Evolutionary conservation across 345 rosid species (phyloP).

Genomic region (Rhodamnia rubescens): DNA sequence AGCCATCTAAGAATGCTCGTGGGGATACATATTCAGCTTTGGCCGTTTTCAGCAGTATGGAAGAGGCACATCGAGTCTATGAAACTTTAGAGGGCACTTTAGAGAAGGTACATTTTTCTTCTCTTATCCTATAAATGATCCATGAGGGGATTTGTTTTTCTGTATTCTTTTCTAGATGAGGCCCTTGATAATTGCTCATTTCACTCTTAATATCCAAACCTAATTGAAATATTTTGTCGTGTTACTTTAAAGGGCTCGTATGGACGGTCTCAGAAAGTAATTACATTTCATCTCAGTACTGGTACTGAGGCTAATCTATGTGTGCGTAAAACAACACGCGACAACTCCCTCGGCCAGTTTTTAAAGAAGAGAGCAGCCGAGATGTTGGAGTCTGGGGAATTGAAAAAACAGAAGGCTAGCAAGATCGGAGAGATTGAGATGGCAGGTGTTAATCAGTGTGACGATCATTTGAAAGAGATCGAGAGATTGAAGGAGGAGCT

Average conservation of each 20-base stretch:
- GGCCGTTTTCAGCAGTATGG: conserved; percentile 34
- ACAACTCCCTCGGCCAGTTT: background rate
- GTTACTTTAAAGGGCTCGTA: conserved; percentile 32
- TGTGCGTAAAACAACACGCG: conserved; percentile 41
- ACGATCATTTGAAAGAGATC: conserved; percentile 33
- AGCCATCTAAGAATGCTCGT: conserved; percentile 34
- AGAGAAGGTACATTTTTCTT: conserved; percentile 30
- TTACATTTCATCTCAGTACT: conserved; percentile 14
- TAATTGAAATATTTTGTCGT: background rate
- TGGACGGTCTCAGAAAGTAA: conserved; percentile 55
- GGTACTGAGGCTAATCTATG: conserved; percentile 29
- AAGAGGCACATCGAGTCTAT: conserved; percentile 62
- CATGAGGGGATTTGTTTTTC: background rate
- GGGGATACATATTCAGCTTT: conserved; percentile 41
- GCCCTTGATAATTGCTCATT: background rate
- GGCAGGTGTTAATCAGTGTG: background rate
- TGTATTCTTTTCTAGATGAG: background rate
- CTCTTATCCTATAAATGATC: background rate
- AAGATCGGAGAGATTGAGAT: conserved; percentile 4
- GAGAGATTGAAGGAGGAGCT: conserved; percentile 41
- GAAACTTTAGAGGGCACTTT: conserved; percentile 29
- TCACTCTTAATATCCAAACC: background rate
- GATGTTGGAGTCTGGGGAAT: conserved; percentile 3
- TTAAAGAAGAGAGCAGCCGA: conserved; percentile 25
- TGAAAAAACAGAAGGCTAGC: conserved; percentile 23